Percentiles rank a stretch among this genome's conserved stretches.
These are phyloP conservation scores for Coelastrella sp. DNA, from an alignment of 139 green algal genomes.

Conservation along the genomic window DNA sequence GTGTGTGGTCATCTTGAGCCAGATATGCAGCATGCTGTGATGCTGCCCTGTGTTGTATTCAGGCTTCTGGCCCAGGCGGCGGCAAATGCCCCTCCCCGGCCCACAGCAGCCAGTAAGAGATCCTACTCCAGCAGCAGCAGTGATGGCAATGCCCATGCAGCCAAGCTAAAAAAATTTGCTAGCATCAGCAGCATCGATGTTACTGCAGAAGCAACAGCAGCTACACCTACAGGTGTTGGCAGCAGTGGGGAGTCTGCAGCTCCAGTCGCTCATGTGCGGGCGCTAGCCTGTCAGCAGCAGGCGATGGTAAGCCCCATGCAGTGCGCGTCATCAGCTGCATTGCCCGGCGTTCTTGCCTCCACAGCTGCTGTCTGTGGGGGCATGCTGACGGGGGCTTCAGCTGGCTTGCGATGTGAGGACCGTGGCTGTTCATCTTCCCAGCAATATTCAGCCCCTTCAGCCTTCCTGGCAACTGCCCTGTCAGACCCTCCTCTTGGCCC, in stretches of 20 bases:
- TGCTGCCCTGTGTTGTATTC: background rate
- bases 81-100: slow-evolving; percentile 39
- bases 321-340: background rate
- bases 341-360: background rate
- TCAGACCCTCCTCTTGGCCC: slow-evolving; percentile 1
- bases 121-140: slow-evolving; percentile 20
- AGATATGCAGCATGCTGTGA: background rate
- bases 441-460: slow-evolving; percentile 2
- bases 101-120: slow-evolving; percentile 43
- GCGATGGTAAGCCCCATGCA: background rate
- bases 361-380: background rate
- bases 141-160: background rate
- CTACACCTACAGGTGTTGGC: background rate
- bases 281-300: background rate
- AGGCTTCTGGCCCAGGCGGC: slow-evolving; percentile 28
- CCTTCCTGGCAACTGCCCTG: slow-evolving; percentile 9
- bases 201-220: background rate
- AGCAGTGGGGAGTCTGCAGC: background rate
- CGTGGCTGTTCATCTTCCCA: background rate
- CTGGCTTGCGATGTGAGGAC: background rate
- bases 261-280: background rate
- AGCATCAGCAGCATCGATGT: background rate
- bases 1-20: no score
- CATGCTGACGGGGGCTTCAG: background rate
- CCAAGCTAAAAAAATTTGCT: background rate